phyloP scores from a whole-genome alignment of 192 early-diverging fungal species.

The Rhizoclosmatium sp. region DNA sequence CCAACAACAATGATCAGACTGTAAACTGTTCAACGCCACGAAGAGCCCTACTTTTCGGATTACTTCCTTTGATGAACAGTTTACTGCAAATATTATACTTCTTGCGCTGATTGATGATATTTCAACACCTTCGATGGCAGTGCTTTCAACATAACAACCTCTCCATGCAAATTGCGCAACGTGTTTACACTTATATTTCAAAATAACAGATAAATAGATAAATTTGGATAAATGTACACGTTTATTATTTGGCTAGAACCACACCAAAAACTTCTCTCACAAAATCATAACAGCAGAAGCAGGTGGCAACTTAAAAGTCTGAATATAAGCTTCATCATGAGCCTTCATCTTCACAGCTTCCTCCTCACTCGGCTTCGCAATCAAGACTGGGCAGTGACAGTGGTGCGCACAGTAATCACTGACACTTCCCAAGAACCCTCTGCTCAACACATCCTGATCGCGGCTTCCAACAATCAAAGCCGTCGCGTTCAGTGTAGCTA shows the following conservation, averaged over 20 bases:
- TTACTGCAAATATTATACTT: no score
- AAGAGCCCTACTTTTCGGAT: no score
- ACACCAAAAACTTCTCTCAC: neutral
- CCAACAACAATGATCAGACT: no score
- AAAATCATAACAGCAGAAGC: neutral
- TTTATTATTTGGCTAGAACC: neutral
- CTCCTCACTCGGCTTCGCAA: conserved; percentile 11
- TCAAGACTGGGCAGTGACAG: conserved; percentile 17
- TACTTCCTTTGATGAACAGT: no score
- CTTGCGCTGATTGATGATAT: no score
- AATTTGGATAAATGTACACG: neutral
- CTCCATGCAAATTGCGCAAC: no score
- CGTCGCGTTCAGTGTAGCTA: neutral
- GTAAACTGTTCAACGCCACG: no score
- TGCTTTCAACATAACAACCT: no score
- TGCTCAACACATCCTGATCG: neutral
- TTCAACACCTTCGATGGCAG: no score
- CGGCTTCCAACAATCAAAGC: neutral
- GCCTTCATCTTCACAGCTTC: neutral
- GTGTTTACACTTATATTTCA: no score
- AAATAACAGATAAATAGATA: no score
- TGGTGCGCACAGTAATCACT: conserved; percentile 21
- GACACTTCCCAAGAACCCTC: neutral
- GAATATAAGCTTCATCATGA: neutral
- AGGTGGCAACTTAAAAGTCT: neutral